A percentile compares a stretch with the other conserved stretches of the same genome.
Conservation (phyloP, 331 rosid genomes). For the Malus hybrid region DNA sequence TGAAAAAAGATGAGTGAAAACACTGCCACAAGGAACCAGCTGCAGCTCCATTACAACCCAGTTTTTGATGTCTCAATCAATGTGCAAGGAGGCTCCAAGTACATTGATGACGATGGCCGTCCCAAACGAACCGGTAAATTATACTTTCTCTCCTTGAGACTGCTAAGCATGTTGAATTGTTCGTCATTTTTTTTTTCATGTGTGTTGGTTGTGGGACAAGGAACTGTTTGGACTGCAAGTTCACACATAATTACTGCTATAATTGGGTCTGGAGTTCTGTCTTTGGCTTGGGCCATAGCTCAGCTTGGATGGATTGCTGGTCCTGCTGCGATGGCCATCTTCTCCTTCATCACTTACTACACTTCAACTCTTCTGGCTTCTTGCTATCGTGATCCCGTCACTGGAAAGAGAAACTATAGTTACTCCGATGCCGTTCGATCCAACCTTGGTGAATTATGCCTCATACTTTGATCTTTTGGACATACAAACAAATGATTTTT, state of each 20-base stretch:
- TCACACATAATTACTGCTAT: constrained; percentile 84
- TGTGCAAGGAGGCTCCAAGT: constrained; percentile 31
- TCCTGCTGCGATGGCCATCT: constrained; percentile 45
- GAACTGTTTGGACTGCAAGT: constrained; percentile 59
- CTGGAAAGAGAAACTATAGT: constrained; percentile 64
- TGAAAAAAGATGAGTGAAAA: constrained; percentile 29
- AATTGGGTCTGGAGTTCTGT: constrained; percentile 76
- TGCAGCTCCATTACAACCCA: constrained; percentile 11
- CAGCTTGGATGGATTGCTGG: constrained; percentile 93
- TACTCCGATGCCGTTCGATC: constrained; percentile 58
- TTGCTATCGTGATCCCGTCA: constrained; percentile 55
- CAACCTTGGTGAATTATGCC: constrained; percentile 33
- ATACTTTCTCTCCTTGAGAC: background rate
- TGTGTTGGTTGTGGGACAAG: constrained; percentile 6
- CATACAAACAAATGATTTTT: background rate
- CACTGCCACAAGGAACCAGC: constrained; percentile 1
- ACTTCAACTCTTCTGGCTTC: constrained; percentile 55
- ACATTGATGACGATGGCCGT: constrained; percentile 66
- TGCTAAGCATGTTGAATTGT: background rate
- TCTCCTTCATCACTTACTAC: constrained; percentile 56
- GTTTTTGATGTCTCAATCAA: constrained; percentile 34
- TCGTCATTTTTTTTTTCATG: background rate
- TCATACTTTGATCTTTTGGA: background rate
- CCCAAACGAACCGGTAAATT: constrained; percentile 56
- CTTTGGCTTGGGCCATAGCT: constrained; percentile 80